These are phyloP conservation scores for Aspergillus melleus DNA, from an alignment of 2,329 filamentous ascomycete genomes.

Conservation along the genomic window DNA sequence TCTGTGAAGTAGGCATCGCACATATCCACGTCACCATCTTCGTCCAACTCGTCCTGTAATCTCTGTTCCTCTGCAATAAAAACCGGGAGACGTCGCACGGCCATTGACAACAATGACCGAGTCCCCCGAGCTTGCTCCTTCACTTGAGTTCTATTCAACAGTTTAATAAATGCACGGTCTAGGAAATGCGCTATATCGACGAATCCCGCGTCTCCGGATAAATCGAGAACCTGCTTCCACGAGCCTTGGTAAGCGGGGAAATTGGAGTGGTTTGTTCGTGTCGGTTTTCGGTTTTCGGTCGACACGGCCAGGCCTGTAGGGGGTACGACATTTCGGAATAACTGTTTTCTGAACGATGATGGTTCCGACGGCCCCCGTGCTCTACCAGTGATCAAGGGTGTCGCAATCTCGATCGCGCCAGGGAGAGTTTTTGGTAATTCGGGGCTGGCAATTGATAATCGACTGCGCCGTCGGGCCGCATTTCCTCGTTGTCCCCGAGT, in stretches of 20 bases:
- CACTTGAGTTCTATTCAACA: conserved; percentile 35
- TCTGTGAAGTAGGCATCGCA: conserved; percentile 45
- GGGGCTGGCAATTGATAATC: conserved; percentile 37
- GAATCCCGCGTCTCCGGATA: conserved; percentile 34
- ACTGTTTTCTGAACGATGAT: conserved; percentile 23
- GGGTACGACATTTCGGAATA: conserved; percentile 14
- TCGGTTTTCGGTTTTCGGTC: conserved; percentile 13
- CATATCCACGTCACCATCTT: conserved; percentile 39
- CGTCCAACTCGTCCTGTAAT: conserved; percentile 32
- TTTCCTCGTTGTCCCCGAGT: conserved; percentile 25
- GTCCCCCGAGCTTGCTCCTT: conserved; percentile 22
- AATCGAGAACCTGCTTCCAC: conserved; percentile 37
- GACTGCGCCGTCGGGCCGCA: conserved; percentile 24
- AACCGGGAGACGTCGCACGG: conserved; percentile 35
- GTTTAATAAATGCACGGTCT: conserved; percentile 37
- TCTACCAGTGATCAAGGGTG: conserved; percentile 42
- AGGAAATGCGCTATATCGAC: conserved; percentile 37
- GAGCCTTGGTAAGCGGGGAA: conserved; percentile 31
- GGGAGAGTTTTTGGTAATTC: conserved; percentile 36
- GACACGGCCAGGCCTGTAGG: conserved; percentile 7
- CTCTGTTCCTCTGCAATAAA: conserved; percentile 42
- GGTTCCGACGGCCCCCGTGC: conserved; percentile 19
- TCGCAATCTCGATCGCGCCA: conserved; percentile 44
- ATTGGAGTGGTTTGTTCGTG: conserved; percentile 27
- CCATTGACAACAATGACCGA: conserved; percentile 41